Evolutionary conservation across 208 protist species (phyloP).

Genomic region (Wallacemonas rigidus): DNA sequence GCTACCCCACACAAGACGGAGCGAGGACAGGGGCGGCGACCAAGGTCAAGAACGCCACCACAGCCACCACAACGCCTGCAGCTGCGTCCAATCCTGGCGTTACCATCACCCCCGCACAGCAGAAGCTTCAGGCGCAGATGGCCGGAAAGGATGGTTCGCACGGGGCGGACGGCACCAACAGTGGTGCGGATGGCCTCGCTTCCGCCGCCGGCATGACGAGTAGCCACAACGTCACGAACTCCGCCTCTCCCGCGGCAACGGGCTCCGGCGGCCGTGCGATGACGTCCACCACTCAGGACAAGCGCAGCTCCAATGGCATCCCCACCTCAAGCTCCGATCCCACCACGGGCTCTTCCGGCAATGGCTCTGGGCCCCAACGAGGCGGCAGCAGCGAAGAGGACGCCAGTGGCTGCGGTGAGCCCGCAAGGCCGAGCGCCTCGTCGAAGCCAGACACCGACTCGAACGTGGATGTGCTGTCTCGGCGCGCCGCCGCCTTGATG

Average conservation of each 20-base stretch:
- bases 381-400: background rate
- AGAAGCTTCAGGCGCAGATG: background rate
- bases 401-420: background rate
- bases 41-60: background rate
- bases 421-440: background rate
- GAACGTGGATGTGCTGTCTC: background rate
- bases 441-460: slow-evolving; percentile 1
- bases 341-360: slow-evolving; percentile 1
- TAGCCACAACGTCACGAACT: slow-evolving; percentile 3
- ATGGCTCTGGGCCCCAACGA: background rate
- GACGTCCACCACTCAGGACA: background rate
- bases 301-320: background rate
- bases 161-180: background rate
- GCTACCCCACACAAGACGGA: background rate
- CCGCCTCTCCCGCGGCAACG: background rate
- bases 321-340: background rate
- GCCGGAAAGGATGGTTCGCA: background rate
- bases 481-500: background rate
- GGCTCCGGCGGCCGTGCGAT: slow-evolving; percentile 1
- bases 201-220: slow-evolving; percentile 3
- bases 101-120: background rate
- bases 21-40: background rate
- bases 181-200: slow-evolving; percentile 6
- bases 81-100: background rate
- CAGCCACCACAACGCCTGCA: background rate